Percentiles rank a stretch among this genome's conserved stretches.
These are phyloP conservation scores for Periconia sp. DNA, from an alignment of 2,329 filamentous ascomycete genomes.

Conservation along the genomic window DNA sequence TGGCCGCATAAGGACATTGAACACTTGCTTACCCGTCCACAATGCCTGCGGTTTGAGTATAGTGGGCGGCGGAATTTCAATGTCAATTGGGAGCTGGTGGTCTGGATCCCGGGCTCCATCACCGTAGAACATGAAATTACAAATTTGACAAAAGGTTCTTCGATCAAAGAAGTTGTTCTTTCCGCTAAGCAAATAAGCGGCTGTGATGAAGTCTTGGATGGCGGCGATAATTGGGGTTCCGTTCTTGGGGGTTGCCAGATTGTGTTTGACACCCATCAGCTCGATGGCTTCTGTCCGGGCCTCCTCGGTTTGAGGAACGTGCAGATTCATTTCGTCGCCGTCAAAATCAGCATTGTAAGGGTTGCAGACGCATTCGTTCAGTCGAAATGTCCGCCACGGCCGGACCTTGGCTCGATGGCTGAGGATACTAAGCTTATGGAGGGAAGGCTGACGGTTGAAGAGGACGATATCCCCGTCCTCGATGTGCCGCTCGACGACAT, in stretches of 20 bases:
- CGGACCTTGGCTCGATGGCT: constrained; percentile 92
- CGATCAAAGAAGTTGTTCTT: constrained; percentile 94
- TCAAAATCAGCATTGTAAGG: constrained; percentile 99
- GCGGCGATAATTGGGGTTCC: constrained; percentile 97
- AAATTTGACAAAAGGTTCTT: constrained; percentile 85
- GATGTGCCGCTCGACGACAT: constrained; percentile 91
- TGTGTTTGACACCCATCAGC: constrained; percentile 97
- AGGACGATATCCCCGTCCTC: constrained; percentile 95
- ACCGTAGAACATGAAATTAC: constrained; percentile 90
- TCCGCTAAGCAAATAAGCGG: constrained; percentile 85
- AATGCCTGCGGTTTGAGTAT: constrained; percentile 83
- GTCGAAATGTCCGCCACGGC: constrained; percentile 92
- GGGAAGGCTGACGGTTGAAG: constrained; percentile 96
- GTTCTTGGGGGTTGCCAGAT: constrained; percentile 94
- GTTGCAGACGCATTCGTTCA: constrained; percentile 98
- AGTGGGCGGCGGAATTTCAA: constrained; percentile 86
- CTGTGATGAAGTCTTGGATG: constrained; percentile 99
- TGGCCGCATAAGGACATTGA: constrained; percentile 88
- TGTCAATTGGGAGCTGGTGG: constrained; percentile 60
- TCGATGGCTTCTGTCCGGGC: constrained; percentile 93
- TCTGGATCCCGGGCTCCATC: constrained; percentile 58
- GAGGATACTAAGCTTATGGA: constrained; percentile 99
- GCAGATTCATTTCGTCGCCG: constrained; percentile 98
- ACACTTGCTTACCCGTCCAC: constrained; percentile 98
- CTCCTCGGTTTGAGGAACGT: constrained; percentile 97